These are phyloP conservation scores for Moesziomyces sp. DNA, from an alignment of 1,284 basidiomycete genomes.

Conservation along the genomic window DNA sequence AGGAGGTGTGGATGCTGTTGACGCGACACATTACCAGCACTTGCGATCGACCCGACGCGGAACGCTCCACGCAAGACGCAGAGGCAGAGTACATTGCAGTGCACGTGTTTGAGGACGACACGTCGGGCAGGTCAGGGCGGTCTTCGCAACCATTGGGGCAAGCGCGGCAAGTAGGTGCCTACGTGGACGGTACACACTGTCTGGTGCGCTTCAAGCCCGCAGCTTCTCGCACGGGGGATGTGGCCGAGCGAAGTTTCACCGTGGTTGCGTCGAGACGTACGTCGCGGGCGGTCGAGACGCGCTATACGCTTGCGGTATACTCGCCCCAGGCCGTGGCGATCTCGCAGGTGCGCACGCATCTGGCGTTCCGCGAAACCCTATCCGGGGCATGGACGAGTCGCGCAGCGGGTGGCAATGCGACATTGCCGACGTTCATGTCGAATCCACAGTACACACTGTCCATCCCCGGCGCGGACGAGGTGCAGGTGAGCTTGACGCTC, in stretches of 20 bases:
- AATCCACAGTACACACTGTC: conserved; percentile 87
- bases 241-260: conserved; percentile 31
- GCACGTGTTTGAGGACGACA: conserved; percentile 70
- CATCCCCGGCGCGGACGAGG: conserved; percentile 7
- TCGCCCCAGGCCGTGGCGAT: conserved; percentile 62
- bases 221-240: neutral
- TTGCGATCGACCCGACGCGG: conserved; percentile 10
- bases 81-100: conserved; percentile 78
- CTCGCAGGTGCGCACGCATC: conserved; percentile 32
- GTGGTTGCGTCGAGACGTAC: conserved; percentile 51
- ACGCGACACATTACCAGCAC: conserved; percentile 76
- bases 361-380: conserved; percentile 40
- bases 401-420: conserved; percentile 84
- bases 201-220: conserved; percentile 71
- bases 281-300: conserved; percentile 8
- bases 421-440: conserved; percentile 81
- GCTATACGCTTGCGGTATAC: conserved; percentile 74
- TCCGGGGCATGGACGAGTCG: conserved; percentile 73
- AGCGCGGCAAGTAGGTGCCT: conserved; percentile 71
- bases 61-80: conserved; percentile 39
- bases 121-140: conserved; percentile 4
- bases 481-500: conserved; percentile 70
- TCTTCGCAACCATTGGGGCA: conserved; percentile 11
- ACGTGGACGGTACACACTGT: conserved; percentile 81
- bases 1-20: conserved; percentile 80